These are phyloP conservation scores for Leucogyrophana mollusca DNA, from an alignment of 768 basidiomycete genomes.

Conservation along the genomic window DNA sequence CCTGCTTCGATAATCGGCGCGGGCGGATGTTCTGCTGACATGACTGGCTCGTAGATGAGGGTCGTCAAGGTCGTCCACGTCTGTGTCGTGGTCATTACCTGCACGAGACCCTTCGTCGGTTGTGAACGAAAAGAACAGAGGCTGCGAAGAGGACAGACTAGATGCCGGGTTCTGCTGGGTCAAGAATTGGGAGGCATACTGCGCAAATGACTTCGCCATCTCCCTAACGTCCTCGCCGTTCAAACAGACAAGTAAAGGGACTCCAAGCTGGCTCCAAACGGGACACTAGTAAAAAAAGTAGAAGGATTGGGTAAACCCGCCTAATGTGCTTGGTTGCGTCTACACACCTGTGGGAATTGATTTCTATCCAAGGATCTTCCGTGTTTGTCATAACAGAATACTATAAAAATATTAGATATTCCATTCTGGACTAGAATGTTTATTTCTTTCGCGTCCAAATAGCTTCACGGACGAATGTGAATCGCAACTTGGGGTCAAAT, in stretches of 20 bases:
- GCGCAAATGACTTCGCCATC: constrained; percentile 73
- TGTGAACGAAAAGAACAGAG: constrained; percentile 87
- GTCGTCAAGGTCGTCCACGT: constrained; percentile 75
- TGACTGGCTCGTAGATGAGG: constrained; percentile 57
- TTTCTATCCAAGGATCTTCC: too few relatives aligned
- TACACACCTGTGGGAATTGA: too few relatives aligned
- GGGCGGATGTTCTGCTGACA: constrained; percentile 31
- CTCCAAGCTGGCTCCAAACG: background rate
- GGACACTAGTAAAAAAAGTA: background rate
- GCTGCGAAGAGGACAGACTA: constrained; percentile 63
- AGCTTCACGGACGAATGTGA: too few relatives aligned
- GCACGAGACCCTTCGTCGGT: constrained; percentile 65
- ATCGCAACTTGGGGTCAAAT: too few relatives aligned
- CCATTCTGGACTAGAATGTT: too few relatives aligned
- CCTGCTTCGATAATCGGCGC: constrained; percentile 25
- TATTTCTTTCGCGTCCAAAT: too few relatives aligned
- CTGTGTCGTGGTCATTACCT: constrained; percentile 44
- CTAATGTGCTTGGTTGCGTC: background rate
- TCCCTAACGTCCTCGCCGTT: constrained; percentile 5
- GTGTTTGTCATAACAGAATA: too few relatives aligned
- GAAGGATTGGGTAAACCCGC: background rate
- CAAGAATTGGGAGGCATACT: constrained; percentile 81
- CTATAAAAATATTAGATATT: too few relatives aligned
- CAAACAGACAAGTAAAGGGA: background rate
- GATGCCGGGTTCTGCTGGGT: constrained; percentile 56